These are phyloP conservation scores for Neospermospora avenae DNA, from an alignment of 2,329 filamentous ascomycete genomes.

Conservation along the genomic window DNA sequence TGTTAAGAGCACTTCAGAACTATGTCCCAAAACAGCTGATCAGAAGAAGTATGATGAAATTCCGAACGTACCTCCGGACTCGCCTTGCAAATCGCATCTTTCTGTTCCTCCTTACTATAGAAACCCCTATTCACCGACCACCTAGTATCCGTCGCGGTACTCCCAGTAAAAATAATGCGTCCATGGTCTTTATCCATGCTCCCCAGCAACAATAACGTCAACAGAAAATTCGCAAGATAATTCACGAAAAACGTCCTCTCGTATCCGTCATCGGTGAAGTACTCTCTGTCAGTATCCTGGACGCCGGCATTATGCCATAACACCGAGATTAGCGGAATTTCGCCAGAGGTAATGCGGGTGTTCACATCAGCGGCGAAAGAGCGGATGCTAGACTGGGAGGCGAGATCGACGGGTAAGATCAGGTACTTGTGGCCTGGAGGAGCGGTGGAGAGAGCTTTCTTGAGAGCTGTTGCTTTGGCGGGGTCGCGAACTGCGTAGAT, in stretches of 20 bases:
- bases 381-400: constrained; percentile 12
- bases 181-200: constrained; percentile 36
- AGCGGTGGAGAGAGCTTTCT: neutral
- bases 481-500: constrained; percentile 26
- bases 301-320: constrained; percentile 27
- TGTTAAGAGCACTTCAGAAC: too few species aligned
- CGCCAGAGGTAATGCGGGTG: constrained; percentile 15
- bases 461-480: neutral
- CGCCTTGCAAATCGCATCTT: neutral
- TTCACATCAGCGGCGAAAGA: constrained; percentile 21
- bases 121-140: neutral
- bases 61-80: too few species aligned
- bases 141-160: constrained; percentile 23
- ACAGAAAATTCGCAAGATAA: constrained; percentile 36
- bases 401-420: constrained; percentile 9
- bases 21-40: too few species aligned
- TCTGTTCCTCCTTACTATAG: neutral
- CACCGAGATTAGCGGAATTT: constrained; percentile 23
- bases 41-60: too few species aligned
- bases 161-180: constrained; percentile 35
- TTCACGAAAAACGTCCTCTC: constrained; percentile 36
- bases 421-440: neutral
- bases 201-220: constrained; percentile 35
- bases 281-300: constrained; percentile 24
- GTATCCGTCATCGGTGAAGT: constrained; percentile 35